Evolutionary conservation across 371 early-diverging fungal species (phyloP).

Genomic region (Rhizopus microsporus): DNA sequence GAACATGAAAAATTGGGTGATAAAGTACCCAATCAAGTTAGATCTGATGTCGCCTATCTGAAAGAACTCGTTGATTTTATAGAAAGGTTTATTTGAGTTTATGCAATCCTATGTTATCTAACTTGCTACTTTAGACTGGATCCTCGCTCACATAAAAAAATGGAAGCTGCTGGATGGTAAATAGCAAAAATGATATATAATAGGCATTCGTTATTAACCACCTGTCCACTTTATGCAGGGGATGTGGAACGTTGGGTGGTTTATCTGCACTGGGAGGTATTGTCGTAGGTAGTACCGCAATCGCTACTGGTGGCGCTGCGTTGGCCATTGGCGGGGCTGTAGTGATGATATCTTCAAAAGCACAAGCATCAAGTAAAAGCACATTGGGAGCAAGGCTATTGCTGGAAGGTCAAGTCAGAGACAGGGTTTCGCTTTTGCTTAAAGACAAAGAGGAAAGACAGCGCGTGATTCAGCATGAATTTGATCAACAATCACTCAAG

Average conservation of each 20-base stretch:
- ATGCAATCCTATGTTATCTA: conserved; percentile 5
- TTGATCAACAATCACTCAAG: not conserved
- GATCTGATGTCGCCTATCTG: conserved; percentile 41
- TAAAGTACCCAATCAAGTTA: conserved; percentile 44
- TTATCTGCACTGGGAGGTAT: conserved; percentile 54
- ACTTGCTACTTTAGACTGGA: conserved; percentile 41
- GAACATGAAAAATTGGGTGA: conserved; percentile 48
- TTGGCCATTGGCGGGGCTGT: conserved; percentile 35
- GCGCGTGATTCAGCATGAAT: conserved; percentile 8
- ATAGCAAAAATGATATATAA: not conserved
- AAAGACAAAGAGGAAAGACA: conserved; percentile 2
- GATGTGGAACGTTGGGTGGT: conserved; percentile 47
- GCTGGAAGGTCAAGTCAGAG: conserved; percentile 26
- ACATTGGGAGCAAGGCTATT: conserved; percentile 26
- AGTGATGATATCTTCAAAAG: conserved; percentile 29
- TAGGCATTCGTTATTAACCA: conserved; percentile 8
- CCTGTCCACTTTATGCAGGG: conserved; percentile 20
- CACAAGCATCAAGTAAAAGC: conserved; percentile 25
- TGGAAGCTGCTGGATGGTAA: conserved; percentile 49
- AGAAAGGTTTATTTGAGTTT: conserved; percentile 10
- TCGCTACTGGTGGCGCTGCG: conserved; percentile 37
- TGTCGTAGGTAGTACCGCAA: conserved; percentile 43
- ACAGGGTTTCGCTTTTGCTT: conserved; percentile 8
- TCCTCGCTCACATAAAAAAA: conserved; percentile 49
- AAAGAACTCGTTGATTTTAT: conserved; percentile 41